Evolutionary conservation across 805 yeast genomes (phyloP), one percentile per base, ranked within the genome.

Genomic region (Starmerella bacillaris): DNA sequence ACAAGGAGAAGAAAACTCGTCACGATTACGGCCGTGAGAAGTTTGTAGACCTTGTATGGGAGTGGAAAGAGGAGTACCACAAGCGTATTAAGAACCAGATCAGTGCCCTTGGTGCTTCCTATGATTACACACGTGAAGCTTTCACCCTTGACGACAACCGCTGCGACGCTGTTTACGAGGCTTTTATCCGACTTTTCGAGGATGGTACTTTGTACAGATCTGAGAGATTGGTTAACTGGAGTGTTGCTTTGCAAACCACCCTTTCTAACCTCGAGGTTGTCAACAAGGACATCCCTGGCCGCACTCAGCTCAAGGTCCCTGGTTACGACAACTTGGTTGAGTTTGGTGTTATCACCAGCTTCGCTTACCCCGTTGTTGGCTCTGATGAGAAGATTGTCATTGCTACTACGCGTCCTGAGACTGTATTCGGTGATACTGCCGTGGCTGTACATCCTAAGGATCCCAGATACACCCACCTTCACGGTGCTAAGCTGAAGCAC

Each of bases 391-490:
- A 68, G 58, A 53, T 89, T 36, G 65, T 86, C 38, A 93, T 89
- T 45, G 98, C 98, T 24, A 89, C 98, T 34, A 89, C 98, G 27
- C 86, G 98, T 72, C 98, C 98, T 29, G 98, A 89, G 64, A 89
- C 98, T 40, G 61, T 89, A 47, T 86, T 89, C 51, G 98, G 98
- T 66, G 98, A 89, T 61, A 83, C 95, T 37, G 98, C 77, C 55
- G 78, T 89, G 48, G 98, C 98, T 28, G 93, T 89, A 37, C 98
- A 89, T 59, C 98, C 98, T 39, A 72, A 84, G 31, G 98, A 89
- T 61, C 63, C 73, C 31, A 74, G 98, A 59, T 89, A 89, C 67
- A 77, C 61, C 47, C 98, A 89, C 56, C 67, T 89, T 53, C 98
- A 89, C 55, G 98, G 98, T 42, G 82, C 84, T 58, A 80, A 64